Evolutionary conservation across 2,329 filamentous ascomycete genomes (phyloP), one percentile per base, ranked within the genome.

Genomic region (Sarocladium oryzae): DNA sequence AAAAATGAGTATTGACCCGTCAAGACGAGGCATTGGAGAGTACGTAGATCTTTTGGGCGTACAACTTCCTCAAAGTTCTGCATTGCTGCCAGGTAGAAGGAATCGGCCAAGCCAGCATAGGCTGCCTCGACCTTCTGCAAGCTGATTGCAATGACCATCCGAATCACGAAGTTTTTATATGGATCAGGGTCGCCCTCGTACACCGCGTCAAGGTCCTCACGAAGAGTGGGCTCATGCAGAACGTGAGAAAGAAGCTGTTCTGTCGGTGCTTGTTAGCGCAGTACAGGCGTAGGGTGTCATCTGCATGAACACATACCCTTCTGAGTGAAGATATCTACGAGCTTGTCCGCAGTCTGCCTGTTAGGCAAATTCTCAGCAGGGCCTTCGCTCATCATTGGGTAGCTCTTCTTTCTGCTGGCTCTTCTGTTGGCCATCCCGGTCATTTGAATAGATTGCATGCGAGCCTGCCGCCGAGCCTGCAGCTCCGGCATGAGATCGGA

Each of bases 121-220:
- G 88, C 84, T 0, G 85, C 81, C 63, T 91, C 89, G 61, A 96
- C 77, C 67, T 95, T 96, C 68, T 97, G 92, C 68, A 97, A 80
- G 65, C 89, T 92, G 61, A 96, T 95, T 26, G 93, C 92, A 62
- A 97, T 84, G 50, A 96, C 89, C 82, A 97, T 91, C 53, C 89
- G 85, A 49, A 95, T 73, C 40, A 92, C 81, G 61, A 96, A 97
- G 60, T 93, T 90, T 63, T 91, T 85, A 65, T 91, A 92, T 0
- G 89, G 77, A 58, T 95, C 88, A 4, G 71, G 77, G 51, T 84
- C 85, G 48, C 87, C 87, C 55, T 79, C 76, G 63, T 92, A 95
- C 3, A 96, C 89, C 26, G 86, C 84, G 52, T 95, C 81, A 30
- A 96, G 73, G 55, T 95, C 88, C 55, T 78, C 74, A 23, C 80